Evolutionary conservation across 768 basidiomycete species (phyloP).

Genomic region (Exsudoporus frostii): DNA sequence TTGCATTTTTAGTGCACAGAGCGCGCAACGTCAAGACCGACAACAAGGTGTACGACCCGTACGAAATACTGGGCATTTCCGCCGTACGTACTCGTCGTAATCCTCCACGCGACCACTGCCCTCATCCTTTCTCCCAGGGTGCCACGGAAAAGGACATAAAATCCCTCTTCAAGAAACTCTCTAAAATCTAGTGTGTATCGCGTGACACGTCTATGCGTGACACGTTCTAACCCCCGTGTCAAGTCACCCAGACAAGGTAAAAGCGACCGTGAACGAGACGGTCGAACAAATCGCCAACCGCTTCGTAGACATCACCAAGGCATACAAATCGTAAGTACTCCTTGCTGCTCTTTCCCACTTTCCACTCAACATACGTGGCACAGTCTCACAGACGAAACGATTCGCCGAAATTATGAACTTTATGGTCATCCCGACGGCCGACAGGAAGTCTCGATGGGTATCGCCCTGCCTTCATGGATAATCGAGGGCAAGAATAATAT

Average conservation of each 20-base stretch:
- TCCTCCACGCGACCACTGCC: neutral
- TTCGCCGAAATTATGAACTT: conserved; percentile 82
- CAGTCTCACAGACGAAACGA: conserved; percentile 88
- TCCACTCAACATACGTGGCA: neutral
- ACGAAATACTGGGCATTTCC: conserved; percentile 83
- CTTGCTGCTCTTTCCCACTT: neutral
- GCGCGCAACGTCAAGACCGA: conserved; percentile 54
- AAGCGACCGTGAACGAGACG: conserved; percentile 76
- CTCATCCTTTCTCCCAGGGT: conserved; percentile 39
- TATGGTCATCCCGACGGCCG: conserved; percentile 96
- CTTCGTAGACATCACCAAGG: conserved; percentile 94
- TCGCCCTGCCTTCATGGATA: conserved; percentile 92
- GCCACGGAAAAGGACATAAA: conserved; percentile 89
- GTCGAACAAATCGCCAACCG: conserved; percentile 79
- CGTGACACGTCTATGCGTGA: neutral
- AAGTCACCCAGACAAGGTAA: conserved; percentile 97
- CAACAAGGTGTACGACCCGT: conserved; percentile 85
- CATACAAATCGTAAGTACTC: conserved; percentile 81
- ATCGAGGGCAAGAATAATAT: conserved; percentile 88
- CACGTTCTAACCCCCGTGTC: neutral
- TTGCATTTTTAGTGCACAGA: conserved; percentile 66
- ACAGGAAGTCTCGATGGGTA: conserved; percentile 92
- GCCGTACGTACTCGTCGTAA: conserved; percentile 33
- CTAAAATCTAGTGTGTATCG: conserved; percentile 69
- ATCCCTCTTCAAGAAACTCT: conserved; percentile 90